Evolutionary conservation across 805 yeast genomes (phyloP).

Genomic region (Debaryomyces prosopidis): DNA sequence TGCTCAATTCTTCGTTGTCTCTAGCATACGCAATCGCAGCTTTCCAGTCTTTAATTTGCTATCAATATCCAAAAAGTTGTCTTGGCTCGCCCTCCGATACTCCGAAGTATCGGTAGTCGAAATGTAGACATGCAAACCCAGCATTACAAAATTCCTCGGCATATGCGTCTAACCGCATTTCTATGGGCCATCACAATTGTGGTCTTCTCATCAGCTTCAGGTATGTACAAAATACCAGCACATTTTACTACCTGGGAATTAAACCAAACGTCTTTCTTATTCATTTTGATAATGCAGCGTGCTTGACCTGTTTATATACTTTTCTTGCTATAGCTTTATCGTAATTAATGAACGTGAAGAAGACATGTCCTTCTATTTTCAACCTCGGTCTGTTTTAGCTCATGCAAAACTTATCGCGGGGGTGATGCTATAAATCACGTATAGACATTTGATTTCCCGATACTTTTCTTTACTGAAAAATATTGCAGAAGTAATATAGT

Average conservation of each 20-base stretch:
- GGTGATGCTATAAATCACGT: too few species aligned
- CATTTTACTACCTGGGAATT: conserved; percentile 1
- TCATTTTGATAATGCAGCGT: neutral
- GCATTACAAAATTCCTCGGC: conserved; percentile 3
- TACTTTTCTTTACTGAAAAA: too few species aligned
- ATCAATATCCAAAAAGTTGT: conserved; percentile 1
- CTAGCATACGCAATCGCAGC: conserved; percentile 2
- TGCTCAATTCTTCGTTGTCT: neutral
- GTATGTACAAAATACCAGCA: neutral
- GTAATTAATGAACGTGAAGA: too few species aligned
- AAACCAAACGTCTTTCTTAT: neutral
- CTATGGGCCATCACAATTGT: conserved; percentile 2
- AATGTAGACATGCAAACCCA: neutral
- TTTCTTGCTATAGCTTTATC: too few species aligned
- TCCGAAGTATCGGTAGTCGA: conserved; percentile 3
- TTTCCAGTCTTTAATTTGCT: conserved; percentile 2
- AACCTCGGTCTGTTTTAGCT: too few species aligned
- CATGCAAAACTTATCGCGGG: too few species aligned
- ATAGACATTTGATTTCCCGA: too few species aligned
- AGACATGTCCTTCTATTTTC: too few species aligned
- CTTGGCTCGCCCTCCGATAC: conserved; percentile 1
- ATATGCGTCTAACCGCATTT: conserved; percentile 2
- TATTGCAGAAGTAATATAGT: too few species aligned
- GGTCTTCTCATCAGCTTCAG: neutral
- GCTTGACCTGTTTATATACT: too few species aligned